Percentiles rank a stretch among this genome's conserved stretches.
Conservation (phyloP, 2,329 filamentous ascomycete species). For the Calonectria ilicicola region DNA sequence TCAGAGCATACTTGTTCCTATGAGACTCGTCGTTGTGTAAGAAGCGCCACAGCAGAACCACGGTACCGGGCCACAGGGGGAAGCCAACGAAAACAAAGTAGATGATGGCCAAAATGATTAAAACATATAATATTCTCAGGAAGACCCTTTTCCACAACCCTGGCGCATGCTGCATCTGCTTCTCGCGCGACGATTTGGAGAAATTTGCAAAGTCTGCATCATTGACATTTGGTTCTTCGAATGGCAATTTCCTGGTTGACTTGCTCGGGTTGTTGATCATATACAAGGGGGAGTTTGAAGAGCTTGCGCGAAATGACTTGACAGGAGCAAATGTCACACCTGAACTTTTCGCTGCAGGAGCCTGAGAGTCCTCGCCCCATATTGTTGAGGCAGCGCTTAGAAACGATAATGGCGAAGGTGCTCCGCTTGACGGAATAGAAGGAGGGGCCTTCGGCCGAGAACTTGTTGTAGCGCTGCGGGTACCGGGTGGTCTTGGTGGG, state of each 20-base stretch:
- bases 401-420: not conserved
- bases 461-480: not conserved
- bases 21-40: slow-evolving; percentile 4
- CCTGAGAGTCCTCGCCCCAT: not conserved
- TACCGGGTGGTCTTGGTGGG: not conserved
- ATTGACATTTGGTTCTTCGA: not conserved
- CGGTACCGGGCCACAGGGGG: slow-evolving; percentile 19
- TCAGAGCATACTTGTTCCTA: not conserved
- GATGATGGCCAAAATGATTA: not conserved
- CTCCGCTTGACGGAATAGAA: not conserved
- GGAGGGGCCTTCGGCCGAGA: not conserved
- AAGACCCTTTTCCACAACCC: not conserved
- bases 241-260: not conserved
- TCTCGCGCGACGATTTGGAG: not conserved
- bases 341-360: not conserved
- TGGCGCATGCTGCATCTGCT: not conserved
- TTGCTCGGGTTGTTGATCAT: not conserved
- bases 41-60: slow-evolving; percentile 8
- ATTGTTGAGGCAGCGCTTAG: not conserved
- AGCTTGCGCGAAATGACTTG: not conserved
- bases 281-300: not conserved
- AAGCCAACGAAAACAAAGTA: slow-evolving; percentile 23
- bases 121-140: not conserved
- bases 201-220: not conserved
- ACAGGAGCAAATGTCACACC: not conserved